Evolutionary conservation across 768 basidiomycete species (phyloP).

Genomic region (Sporobolomyces phaffii): DNA sequence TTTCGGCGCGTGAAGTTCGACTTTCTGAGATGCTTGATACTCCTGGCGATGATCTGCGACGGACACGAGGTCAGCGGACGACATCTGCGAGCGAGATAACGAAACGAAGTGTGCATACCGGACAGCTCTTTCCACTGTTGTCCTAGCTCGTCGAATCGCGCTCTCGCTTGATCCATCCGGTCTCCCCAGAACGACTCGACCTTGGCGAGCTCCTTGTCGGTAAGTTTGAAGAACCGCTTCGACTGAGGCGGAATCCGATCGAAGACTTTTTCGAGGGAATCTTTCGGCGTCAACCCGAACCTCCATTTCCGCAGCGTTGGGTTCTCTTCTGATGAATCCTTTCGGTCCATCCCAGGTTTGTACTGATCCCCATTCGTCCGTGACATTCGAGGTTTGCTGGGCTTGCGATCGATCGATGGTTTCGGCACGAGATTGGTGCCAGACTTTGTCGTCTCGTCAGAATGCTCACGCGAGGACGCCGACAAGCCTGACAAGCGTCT

Average conservation of each 20-base stretch:
- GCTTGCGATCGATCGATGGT: background rate
- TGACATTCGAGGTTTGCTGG: background rate
- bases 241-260: constrained; percentile 59
- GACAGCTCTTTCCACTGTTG: constrained; percentile 68
- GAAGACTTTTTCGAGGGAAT: constrained; percentile 48
- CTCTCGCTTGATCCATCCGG: constrained; percentile 58
- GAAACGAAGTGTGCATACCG: constrained; percentile 54
- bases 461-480: background rate
- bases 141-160: constrained; percentile 51
- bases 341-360: background rate
- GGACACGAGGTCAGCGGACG: too few species aligned
- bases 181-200: constrained; percentile 75
- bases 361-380: background rate
- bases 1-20: constrained; percentile 9
- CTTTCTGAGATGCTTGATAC: constrained; percentile 15
- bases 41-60: constrained; percentile 21
- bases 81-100: too few species aligned
- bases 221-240: constrained; percentile 63
- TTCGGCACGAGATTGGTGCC: background rate
- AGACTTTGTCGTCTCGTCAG: constrained; percentile 3
- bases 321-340: background rate
- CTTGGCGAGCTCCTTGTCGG: constrained; percentile 76
- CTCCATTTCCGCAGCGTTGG: constrained; percentile 22
- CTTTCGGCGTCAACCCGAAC: constrained; percentile 7
- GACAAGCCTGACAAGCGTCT: background rate